Evolutionary conservation across 139 green algal species (phyloP).

Genomic region (Coelastrella sp.): DNA sequence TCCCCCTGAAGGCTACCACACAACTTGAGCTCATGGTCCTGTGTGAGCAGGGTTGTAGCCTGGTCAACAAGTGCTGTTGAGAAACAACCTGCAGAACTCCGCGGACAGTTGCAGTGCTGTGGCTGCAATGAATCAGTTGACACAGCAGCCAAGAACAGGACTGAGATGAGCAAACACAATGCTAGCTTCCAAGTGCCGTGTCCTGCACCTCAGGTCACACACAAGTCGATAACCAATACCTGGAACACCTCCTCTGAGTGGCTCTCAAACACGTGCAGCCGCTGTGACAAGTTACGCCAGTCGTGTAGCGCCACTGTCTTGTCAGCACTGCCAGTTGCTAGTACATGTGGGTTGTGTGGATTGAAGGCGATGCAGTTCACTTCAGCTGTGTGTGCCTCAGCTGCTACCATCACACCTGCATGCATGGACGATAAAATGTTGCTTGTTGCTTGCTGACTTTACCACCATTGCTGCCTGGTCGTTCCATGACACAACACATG

Average conservation of each 20-base stretch:
- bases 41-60: too few species aligned
- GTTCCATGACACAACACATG: background rate
- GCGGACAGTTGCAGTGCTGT: too few species aligned
- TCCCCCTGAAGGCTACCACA: too few species aligned
- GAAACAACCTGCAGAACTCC: too few species aligned
- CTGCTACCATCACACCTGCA: constrained; percentile 64
- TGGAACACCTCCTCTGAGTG: constrained; percentile 99
- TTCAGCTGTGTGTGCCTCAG: constrained; percentile 92
- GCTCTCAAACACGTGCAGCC: constrained; percentile 94
- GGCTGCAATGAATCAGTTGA: too few species aligned
- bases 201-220: too few species aligned
- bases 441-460: background rate
- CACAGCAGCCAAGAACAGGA: too few species aligned
- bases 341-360: constrained; percentile 96
- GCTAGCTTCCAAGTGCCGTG: too few species aligned
- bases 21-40: too few species aligned
- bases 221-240: constrained; percentile 54
- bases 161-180: too few species aligned
- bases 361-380: constrained; percentile 99
- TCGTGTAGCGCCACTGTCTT: constrained; percentile 97
- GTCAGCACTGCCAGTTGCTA: constrained; percentile 97
- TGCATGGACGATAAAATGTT: background rate
- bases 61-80: too few species aligned
- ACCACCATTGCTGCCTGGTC: too few species aligned
- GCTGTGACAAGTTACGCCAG: constrained; percentile 90